phyloP scores from a whole-genome alignment of 768 basidiomycete genomes.

The Tylopilus balloui region DNA sequence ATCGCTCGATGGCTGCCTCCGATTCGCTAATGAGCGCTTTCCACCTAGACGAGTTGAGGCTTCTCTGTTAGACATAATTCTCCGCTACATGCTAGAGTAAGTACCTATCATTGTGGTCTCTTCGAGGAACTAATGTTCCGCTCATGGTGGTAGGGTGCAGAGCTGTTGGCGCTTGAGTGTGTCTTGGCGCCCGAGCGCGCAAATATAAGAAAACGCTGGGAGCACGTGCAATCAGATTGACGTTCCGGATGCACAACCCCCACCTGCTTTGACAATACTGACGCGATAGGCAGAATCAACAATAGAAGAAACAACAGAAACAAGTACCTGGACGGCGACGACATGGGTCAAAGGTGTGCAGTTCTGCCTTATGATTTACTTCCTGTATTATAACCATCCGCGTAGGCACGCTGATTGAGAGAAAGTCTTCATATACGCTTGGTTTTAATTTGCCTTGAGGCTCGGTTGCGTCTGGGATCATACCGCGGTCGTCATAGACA shows the following conservation, averaged over 20 bases:
- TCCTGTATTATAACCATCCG: constrained; percentile 12
- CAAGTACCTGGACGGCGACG: constrained; percentile 5
- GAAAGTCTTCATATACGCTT: background rate
- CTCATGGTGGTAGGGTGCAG: constrained; percentile 2
- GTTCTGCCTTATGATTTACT: background rate
- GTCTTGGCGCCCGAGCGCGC: constrained; percentile 6
- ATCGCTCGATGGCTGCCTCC: constrained; percentile 4
- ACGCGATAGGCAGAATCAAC: background rate
- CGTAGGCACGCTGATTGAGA: background rate
- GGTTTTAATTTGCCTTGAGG: background rate
- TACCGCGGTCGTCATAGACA: background rate
- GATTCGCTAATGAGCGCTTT: constrained; percentile 10
- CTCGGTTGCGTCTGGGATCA: background rate
- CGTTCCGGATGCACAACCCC: background rate
- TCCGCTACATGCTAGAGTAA: background rate
- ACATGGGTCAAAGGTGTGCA: constrained; percentile 10
- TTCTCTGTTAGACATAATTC: constrained; percentile 1
- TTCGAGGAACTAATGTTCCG: background rate
- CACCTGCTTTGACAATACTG: background rate
- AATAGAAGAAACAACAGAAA: constrained; percentile 20
- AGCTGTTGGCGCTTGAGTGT: constrained; percentile 5
- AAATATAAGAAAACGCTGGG: background rate
- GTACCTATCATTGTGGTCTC: constrained; percentile 16
- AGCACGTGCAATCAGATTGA: constrained; percentile 17
- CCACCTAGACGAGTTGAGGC: constrained; percentile 13